Base-by-base conservation (phyloP, 352 stramenopile species). In the Globisporangium spiculum region DNA sequence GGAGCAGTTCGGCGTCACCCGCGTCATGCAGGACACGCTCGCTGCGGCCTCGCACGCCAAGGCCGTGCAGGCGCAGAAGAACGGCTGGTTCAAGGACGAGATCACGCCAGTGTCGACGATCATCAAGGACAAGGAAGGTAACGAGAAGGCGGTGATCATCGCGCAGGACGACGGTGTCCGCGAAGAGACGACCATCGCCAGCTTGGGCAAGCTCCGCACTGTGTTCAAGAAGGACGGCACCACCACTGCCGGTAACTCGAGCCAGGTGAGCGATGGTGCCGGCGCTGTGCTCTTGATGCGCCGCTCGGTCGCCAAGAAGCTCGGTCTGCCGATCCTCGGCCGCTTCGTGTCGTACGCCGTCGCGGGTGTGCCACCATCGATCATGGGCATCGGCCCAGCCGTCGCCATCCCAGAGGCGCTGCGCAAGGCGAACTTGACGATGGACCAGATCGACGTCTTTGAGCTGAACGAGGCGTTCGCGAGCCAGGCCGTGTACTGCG, bases 391-490 rank as follows among this genome's bases (percentile, higher is more conserved):
- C 55, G 88, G 86, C 24, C 89, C 89, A n/a, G 83, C 84, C 10
- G 78, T 84, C 30, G 91, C 91, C 26, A 97, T 97, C 66, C 89
- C 87, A 12, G 83, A 80, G 67, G 84, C 83, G 8, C 65, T 96
- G 54, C 76, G 89, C 61, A 89, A 93, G 73, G 86, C 89, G 20
- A 67, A 68, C 38, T 70, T 96, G 69, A 75, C 73, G 50, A 67
- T 87, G 30, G 78, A 86, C 65, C 78, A 98, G 70, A 94, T 98
- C 59, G 92, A 97, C 68, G 75, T 97, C 8, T 97, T 91, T 68
- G 92, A 98, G 77, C 91, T 98, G 69, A 98, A 98, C 74, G 92
- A 98, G 73, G 92, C 92, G 32, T 98, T 98, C 66, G 91, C 91
- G 26, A 94, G 84, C 69, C 88, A 94, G 78, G 88, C 90, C 1